Evolutionary conservation across 2,329 filamentous ascomycete species (phyloP).

Genomic region (Ustulina deusta): DNA sequence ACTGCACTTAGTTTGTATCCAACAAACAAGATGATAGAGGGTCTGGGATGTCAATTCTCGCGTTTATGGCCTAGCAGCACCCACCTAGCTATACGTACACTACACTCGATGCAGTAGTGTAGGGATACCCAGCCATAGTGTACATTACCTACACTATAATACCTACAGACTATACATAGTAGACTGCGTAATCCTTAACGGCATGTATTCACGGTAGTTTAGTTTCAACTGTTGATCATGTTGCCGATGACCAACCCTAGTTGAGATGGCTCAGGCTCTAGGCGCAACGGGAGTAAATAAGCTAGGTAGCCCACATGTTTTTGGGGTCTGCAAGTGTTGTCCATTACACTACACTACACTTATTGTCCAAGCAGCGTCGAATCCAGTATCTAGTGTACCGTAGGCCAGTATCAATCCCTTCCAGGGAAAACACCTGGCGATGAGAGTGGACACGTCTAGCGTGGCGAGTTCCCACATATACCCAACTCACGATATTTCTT

Average conservation of each 20-base stretch:
- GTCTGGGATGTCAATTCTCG: no score
- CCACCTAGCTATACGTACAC: no score
- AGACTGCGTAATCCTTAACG: not conserved
- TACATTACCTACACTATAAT: no score
- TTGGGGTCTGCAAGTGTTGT: not conserved
- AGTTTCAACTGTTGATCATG: constrained; percentile 31
- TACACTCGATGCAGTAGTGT: no score
- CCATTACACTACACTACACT: not conserved
- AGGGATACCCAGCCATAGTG: no score
- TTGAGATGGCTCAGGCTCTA: not conserved
- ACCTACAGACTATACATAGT: no score
- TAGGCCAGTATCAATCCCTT: not conserved
- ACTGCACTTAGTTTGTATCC: no score
- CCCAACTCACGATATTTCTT: constrained; percentile 13
- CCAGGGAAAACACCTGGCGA: not conserved
- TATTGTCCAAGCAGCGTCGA: not conserved
- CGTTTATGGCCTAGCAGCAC: no score
- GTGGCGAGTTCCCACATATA: constrained; percentile 9
- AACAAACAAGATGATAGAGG: no score
- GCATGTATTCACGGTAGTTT: not conserved
- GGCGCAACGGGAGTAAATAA: constrained; percentile 29
- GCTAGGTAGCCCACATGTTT: constrained; percentile 20
- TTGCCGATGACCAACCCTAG: constrained; percentile 1
- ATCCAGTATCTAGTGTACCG: not conserved
- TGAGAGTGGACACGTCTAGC: not conserved